Evolutionary conservation across 768 basidiomycete species (phyloP).

Genomic region (Suillus plorans): DNA sequence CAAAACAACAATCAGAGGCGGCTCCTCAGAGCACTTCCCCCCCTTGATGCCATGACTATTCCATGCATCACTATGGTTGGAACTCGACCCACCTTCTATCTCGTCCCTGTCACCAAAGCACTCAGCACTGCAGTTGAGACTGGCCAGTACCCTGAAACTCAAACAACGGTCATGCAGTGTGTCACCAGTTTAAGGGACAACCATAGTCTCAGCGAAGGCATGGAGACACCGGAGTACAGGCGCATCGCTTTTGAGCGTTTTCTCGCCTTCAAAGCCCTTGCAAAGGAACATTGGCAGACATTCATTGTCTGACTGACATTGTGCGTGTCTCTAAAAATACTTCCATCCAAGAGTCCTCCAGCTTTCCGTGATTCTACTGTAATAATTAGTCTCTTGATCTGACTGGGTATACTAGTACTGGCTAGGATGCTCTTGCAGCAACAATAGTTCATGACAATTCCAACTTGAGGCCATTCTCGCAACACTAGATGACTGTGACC

Average conservation of each 20-base stretch:
- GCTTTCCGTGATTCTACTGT: not conserved
- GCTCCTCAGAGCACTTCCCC: constrained; percentile 6
- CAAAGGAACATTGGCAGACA: not conserved
- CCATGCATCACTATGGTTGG: constrained; percentile 29
- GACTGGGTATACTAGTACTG: no score
- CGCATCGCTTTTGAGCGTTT: not conserved
- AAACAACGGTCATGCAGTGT: not conserved
- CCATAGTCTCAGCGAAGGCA: not conserved
- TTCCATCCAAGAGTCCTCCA: not conserved
- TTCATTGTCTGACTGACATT: not conserved
- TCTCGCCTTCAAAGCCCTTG: not conserved
- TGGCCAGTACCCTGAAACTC: constrained; percentile 1
- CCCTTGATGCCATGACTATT: constrained; percentile 26
- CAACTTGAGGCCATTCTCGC: no score
- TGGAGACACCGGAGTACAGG: not conserved
- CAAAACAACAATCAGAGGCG: constrained; percentile 26
- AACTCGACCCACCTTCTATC: constrained; percentile 25
- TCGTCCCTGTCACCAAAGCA: constrained; percentile 31
- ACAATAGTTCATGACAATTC: no score
- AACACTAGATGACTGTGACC: no score
- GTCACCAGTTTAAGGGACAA: not conserved
- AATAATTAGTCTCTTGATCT: no score
- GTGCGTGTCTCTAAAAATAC: not conserved
- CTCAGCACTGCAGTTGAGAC: constrained; percentile 9
- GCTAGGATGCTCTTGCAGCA: no score